A percentile compares a stretch with the other conserved stretches of the same genome.
phyloP scores from a whole-genome alignment of 1,139 yeast species.

The Spencermartinsiella ligniputridi region DNA sequence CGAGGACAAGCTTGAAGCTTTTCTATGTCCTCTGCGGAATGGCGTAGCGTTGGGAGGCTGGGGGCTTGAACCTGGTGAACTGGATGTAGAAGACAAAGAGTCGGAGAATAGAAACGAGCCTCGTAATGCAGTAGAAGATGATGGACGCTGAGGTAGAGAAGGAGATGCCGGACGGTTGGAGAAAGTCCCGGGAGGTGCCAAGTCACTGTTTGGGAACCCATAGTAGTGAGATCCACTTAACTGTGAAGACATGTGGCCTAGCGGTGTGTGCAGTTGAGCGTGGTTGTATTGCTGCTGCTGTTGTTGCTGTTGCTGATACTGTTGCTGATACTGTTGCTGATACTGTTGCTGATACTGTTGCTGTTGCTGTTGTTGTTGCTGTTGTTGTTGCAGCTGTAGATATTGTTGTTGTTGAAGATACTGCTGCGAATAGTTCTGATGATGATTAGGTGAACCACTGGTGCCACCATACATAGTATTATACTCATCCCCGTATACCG shows the following conservation, averaged over 20 bases:
- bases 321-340: constrained; percentile 11
- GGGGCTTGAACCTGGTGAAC: neutral
- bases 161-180: neutral
- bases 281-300: neutral
- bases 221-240: neutral
- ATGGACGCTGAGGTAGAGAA: constrained; percentile 23
- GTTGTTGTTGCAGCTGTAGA: neutral
- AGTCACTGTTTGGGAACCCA: constrained; percentile 1
- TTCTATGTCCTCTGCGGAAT: constrained; percentile 27
- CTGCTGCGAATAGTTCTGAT: constrained; percentile 4
- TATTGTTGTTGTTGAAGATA: neutral
- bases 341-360: constrained; percentile 4
- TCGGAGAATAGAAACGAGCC: constrained; percentile 8
- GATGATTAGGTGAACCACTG: constrained; percentile 5
- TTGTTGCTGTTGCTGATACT: neutral
- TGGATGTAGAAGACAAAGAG: constrained; percentile 3
- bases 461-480: constrained; percentile 5
- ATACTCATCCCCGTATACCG: constrained; percentile 14
- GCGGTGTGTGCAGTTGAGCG: no score
- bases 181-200: constrained; percentile 4
- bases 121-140: constrained; percentile 17
- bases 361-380: constrained; percentile 2
- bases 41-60: constrained; percentile 12
- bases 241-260: no score
- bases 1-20: constrained; percentile 28